Conservation (phyloP, 495 filamentous ascomycete genomes). For the Aspergillus baeticus region DNA sequence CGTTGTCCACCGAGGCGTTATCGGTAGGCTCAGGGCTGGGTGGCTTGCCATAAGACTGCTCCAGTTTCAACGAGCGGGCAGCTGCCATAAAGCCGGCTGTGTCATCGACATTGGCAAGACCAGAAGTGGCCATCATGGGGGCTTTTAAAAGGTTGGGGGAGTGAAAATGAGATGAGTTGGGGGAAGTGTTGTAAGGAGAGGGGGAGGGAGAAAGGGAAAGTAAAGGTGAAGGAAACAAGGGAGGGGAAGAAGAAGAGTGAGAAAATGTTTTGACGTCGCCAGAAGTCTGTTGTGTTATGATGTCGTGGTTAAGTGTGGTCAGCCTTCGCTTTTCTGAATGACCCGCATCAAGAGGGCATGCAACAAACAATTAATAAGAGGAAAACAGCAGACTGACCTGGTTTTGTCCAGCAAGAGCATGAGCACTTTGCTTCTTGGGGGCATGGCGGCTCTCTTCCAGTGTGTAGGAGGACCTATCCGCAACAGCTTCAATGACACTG, state of each 20-base stretch:
- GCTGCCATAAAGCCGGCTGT: conserved; percentile 27
- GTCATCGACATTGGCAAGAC: conserved; percentile 23
- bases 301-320: background rate
- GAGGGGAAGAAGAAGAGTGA: background rate
- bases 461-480: background rate
- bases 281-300: conserved; percentile 4
- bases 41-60: background rate
- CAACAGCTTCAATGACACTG: conserved; percentile 10
- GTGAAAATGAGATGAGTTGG: background rate
- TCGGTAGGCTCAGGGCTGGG: background rate
- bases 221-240: background rate
- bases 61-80: conserved; percentile 18
- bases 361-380: background rate
- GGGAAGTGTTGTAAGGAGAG: background rate
- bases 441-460: conserved; percentile 14
- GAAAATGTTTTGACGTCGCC: background rate
- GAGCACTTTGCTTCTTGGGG: background rate
- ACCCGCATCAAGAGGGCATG: background rate
- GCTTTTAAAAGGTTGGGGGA: background rate
- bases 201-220: background rate
- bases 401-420: background rate
- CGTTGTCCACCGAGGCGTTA: background rate
- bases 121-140: conserved; percentile 9
- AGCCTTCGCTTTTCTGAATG: background rate
- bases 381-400: conserved; percentile 4